Evolutionary conservation across 805 yeast genomes (phyloP).

Genomic region (Schizosaccharomyces lindneri): DNA sequence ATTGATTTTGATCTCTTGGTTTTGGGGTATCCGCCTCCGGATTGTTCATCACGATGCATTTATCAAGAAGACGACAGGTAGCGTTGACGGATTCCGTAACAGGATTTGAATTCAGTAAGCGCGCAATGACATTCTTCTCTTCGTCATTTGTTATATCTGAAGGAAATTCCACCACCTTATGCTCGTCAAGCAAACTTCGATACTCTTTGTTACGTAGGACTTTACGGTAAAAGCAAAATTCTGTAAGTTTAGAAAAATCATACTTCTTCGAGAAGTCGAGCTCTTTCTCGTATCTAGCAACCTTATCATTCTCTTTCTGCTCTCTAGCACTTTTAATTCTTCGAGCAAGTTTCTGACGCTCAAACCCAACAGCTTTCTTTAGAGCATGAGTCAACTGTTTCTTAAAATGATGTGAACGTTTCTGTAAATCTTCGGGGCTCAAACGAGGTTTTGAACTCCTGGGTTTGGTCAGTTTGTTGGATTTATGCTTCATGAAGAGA

Average conservation of each 20-base stretch:
- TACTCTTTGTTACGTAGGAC: constrained; percentile 4
- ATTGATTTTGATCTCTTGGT: too few relatives aligned
- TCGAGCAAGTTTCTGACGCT: constrained; percentile 13
- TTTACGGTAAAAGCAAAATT: constrained; percentile 4
- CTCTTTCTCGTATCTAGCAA: constrained; percentile 9
- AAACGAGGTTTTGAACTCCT: neutral
- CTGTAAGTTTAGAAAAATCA: constrained; percentile 8
- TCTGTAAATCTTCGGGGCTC: neutral
- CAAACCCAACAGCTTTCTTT: constrained; percentile 13
- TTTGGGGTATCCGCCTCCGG: too few relatives aligned
- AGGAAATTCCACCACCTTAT: constrained; percentile 1
- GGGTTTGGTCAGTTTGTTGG: neutral
- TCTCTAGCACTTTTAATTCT: constrained; percentile 11
- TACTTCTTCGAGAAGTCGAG: constrained; percentile 7
- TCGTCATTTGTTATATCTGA: constrained; percentile 2
- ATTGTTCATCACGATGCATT: too few relatives aligned
- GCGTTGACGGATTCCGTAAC: constrained; percentile 5
- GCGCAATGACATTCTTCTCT: constrained; percentile 7
- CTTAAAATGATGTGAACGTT: neutral
- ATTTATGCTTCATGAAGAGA: neutral
- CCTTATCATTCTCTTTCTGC: constrained; percentile 4
- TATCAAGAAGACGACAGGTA: too few relatives aligned
- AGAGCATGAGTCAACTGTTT: constrained; percentile 5
- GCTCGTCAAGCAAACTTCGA: constrained; percentile 3
- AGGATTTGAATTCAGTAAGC: constrained; percentile 8